Base-by-base conservation (phyloP, 139 green algal species). In the Diplosphaera chodatii region DNA sequence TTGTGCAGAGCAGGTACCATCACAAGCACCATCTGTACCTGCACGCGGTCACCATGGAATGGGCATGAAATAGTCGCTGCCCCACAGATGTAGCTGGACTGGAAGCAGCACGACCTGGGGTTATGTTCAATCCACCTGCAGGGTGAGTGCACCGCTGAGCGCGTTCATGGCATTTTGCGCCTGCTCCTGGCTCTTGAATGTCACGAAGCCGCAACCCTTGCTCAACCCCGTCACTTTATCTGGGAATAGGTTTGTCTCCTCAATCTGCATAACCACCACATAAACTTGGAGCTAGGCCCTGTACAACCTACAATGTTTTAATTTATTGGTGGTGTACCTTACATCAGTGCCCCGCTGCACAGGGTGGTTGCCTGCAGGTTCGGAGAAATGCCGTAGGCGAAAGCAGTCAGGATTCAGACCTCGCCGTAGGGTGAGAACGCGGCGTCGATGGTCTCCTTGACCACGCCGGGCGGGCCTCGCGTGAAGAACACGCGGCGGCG, bases 191-290 rank as follows among this genome's bases (percentile, higher is more conserved):
- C 28, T 33, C 1, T 40, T 25, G 62, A 55, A 69, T n/a, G 32
- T 56, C 27, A 75, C 37, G 55, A 75, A 75, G 28, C 70, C 70
- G 70, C 32, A 63, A 27, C 70, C 70, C 25, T 34, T 48, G 27
- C 34, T 75, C 37, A 30, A n/a, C 4, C 37, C 28, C 8, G 62
- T 65, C 48, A 30, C 4, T 10, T 33, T 48, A 27, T 70, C 70
- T 4, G 32, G 59, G 18, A 75, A 55, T 28, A 75, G 33, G 40
- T 70, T 32, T 6, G 30, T 31, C 25, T 66, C 27, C 32, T 48
- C 21, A 20, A 75, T 64, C 70, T 75, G 70, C 28, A 18, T n/a
- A n/a, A n/a, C n/a, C n/a, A n/a, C n/a, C n/a, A n/a, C n/a, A n/a
- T n/a, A n/a, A n/a, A n/a, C n/a, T n/a, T n/a, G n/a, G n/a, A n/a